These are phyloP conservation scores for Podospora anserina DNA, from an alignment of 495 filamentous ascomycete species.

Conservation along the genomic window DNA sequence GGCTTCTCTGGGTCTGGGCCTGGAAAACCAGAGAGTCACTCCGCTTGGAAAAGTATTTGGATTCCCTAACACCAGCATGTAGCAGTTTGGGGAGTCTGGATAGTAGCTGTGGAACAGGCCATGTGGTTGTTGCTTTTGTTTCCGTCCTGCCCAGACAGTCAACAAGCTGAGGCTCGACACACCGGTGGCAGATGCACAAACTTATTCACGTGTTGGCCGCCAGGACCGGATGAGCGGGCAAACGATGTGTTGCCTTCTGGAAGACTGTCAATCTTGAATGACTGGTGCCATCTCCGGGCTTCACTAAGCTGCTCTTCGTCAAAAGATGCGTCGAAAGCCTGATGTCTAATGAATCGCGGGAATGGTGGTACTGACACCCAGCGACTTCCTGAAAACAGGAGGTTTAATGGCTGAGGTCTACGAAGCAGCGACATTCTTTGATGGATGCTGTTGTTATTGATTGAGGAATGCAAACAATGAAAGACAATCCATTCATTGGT, in stretches of 20 bases:
- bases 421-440: neutral
- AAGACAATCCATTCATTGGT: neutral
- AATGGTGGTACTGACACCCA: conserved; percentile 4
- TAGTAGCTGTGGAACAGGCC: conserved; percentile 56
- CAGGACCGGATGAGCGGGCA: conserved; percentile 85
- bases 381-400: neutral
- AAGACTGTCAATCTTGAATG: conserved; percentile 60
- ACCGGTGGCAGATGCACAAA: conserved; percentile 42
- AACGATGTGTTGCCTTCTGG: conserved; percentile 69
- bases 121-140: conserved; percentile 78
- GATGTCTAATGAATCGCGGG: conserved; percentile 31
- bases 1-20: conserved; percentile 45
- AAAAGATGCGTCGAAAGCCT: conserved; percentile 39
- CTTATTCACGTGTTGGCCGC: conserved; percentile 98
- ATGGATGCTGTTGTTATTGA: neutral
- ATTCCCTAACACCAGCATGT: conserved; percentile 58
- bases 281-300: conserved; percentile 72
- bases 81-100: conserved; percentile 65
- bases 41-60: conserved; percentile 65
- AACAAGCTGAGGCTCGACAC: conserved; percentile 1
- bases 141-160: conserved; percentile 62
- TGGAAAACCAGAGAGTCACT: conserved; percentile 52
- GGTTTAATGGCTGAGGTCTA: neutral
- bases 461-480: neutral
- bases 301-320: conserved; percentile 60